A percentile compares a stretch with the other conserved stretches of the same genome.
Evolutionary conservation across 495 filamentous ascomycete species (phyloP).

Genomic region (Hamigera avellanea): DNA sequence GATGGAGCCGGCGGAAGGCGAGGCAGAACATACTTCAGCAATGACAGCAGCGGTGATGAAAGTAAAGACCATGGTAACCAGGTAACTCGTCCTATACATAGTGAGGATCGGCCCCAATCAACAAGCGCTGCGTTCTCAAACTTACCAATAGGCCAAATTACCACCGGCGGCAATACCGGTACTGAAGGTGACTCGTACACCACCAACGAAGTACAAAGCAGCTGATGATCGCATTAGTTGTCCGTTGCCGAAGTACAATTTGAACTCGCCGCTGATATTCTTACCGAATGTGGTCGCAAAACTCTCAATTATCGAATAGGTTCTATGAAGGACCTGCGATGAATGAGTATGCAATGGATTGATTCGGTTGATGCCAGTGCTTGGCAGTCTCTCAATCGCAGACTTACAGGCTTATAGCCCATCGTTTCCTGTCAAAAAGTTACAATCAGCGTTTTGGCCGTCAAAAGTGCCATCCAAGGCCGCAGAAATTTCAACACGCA

Average conservation of each 20-base stretch:
- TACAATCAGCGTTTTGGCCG: not conserved
- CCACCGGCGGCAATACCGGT: constrained; percentile 46
- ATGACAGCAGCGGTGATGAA: constrained; percentile 46
- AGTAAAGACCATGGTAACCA: constrained; percentile 43
- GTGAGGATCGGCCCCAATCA: not conserved
- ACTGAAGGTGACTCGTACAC: constrained; percentile 43
- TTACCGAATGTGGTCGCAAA: constrained; percentile 44
- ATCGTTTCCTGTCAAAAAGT: constrained; percentile 27
- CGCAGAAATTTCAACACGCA: constrained; percentile 9
- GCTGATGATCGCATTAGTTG: constrained; percentile 16
- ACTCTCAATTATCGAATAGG: constrained; percentile 40
- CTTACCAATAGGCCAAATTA: constrained; percentile 42
- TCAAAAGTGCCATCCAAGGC: not conserved
- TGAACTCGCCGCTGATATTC: no score
- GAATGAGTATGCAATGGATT: constrained; percentile 4
- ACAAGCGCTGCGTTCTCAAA: not conserved
- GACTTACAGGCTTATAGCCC: constrained; percentile 38
- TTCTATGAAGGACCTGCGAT: constrained; percentile 32
- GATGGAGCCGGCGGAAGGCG: constrained; percentile 43
- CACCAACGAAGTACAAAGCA: constrained; percentile 45
- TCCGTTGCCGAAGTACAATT: not conserved
- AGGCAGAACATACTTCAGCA: constrained; percentile 44
- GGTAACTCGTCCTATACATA: constrained; percentile 37
- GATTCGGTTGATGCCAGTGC: not conserved
- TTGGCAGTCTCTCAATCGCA: not conserved